Evolutionary conservation across 2,329 filamentous ascomycete species (phyloP), one percentile per base, ranked within the genome.

Genomic region (Curvularia hawaiiensis): DNA sequence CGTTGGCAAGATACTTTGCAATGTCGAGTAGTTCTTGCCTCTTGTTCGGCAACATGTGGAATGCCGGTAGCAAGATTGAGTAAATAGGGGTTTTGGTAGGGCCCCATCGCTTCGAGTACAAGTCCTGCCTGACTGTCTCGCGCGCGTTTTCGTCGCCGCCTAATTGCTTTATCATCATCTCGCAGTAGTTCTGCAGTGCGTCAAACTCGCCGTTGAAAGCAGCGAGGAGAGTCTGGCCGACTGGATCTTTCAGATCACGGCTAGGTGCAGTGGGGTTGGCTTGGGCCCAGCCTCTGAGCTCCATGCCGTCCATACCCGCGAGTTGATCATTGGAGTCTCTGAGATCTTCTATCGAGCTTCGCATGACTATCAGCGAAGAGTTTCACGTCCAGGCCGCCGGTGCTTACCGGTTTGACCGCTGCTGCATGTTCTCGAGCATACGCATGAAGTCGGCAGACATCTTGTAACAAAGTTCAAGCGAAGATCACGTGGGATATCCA

Each of bases 351-450:
- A 64, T 18, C 6, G 59, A 38, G 40, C 62, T 64, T 28, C 9
- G 28, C 2, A 11, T 16, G 4, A 12, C 7, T 8, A 40, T 58
- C 30, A 58, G 50, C 9, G 14, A 28, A 16, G 10, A 22, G 7
- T 20, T 10, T n/a, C n/a, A n/a, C 16, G 6, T 54, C 18, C 30
- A 28, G 7, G 14, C 20, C 10, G 18, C 45, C 22, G 26, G 9
- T 16, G 44, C 22, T 40, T 50, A 51, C 24, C 24, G 49, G 18
- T 18, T 22, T 16, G 58, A 64, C 55, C 62, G 54, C 50, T 18
- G 45, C 14, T 56, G 40, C 60, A 64, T 60, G 28, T 64, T 64
- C 18, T 58, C 43, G 12, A 64, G 51, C 60, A 62, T 64, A 22
- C 45, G 54, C 51, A 64, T 54, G 47, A 56, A 64, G 20, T 59